Base-by-base conservation (phyloP, 495 filamentous ascomycete species). In the Penicillium cataractarum region DNA sequence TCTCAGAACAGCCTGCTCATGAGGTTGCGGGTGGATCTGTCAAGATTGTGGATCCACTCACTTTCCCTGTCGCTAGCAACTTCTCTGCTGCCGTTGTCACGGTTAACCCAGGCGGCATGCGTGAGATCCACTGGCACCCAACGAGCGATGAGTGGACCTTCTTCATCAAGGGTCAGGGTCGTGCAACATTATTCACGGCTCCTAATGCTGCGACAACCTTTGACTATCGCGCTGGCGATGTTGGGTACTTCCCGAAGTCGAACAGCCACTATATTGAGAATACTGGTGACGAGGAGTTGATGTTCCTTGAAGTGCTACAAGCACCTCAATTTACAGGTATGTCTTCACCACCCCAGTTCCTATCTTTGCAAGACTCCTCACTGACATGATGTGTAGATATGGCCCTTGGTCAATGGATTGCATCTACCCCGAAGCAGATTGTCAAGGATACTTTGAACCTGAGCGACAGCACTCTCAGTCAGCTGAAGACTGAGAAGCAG, bases 61-160 rank as follows among this genome's bases (percentile, higher is more conserved):
- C 79, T 6, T 91, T 91, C 78, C 89, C 89, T 4, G 75, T 89
- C 10, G 81, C 84, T 3, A 61, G 57, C 29, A 83, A 80, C 64
- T 87, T 90, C 74, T 83, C 85, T 1, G 84, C 85, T 0, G 88
- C 88, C 0, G 67, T 89, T 0, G 86, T 90, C 0, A 87, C 84
- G 1, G 82, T 93, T 19, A 78, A 86, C 42, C 89, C 90, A 0
- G 89, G 89, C 42, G 88, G 86, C 0, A 84, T 93, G 83, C 84
- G 90, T 3, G 90, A 93, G 70, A 84, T 93, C 44, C 90, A 93
- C 74, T 93, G 90, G 90, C 90, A 92, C 64, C 87, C 88, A 0
- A 83, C 80, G 9, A 85, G 84, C 24, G 90, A 92, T 71, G 90
- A 92, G 66, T 93, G 89, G 89, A 84, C 82, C 2, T 93, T 89